Evolutionary conservation across 2,329 filamentous ascomycete genomes (phyloP).

Genomic region (Penicillium sp.): DNA sequence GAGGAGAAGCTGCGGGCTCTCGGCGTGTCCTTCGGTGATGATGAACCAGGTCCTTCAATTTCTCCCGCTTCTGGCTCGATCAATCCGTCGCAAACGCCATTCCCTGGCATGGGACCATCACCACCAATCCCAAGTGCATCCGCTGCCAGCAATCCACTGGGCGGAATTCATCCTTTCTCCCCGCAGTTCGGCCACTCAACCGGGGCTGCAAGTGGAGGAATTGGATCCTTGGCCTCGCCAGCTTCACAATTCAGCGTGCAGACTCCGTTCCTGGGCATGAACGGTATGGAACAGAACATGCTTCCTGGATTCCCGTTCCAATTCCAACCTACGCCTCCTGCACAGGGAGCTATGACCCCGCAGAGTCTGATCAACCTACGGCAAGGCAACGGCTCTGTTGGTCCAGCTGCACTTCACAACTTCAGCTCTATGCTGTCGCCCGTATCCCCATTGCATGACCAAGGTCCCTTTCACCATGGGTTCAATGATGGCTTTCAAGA

Average conservation of each 20-base stretch:
- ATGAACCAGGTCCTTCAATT: constrained; percentile 66
- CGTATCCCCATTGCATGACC: constrained; percentile 62
- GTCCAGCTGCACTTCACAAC: constrained; percentile 44
- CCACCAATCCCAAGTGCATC: constrained; percentile 80
- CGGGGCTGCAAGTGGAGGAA: constrained; percentile 61
- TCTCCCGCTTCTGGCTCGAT: constrained; percentile 65
- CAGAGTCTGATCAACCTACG: constrained; percentile 45
- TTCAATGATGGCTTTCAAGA: constrained; percentile 24
- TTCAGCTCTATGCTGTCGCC: constrained; percentile 59
- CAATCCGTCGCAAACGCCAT: constrained; percentile 67
- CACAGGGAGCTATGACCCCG: constrained; percentile 40
- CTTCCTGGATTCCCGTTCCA: constrained; percentile 68
- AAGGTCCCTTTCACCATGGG: constrained; percentile 36
- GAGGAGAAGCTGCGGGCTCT: constrained; percentile 92
- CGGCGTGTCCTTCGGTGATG: constrained; percentile 77
- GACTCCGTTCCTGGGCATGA: constrained; percentile 59
- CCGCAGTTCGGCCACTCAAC: constrained; percentile 58
- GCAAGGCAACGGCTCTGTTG: constrained; percentile 59
- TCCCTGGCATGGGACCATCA: constrained; percentile 76
- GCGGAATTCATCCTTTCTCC: constrained; percentile 62
- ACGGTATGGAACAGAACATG: constrained; percentile 58
- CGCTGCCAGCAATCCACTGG: constrained; percentile 68
- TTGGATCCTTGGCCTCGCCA: constrained; percentile 70
- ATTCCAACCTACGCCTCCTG: constrained; percentile 62
- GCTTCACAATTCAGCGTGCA: constrained; percentile 63